Conservation (phyloP, 495 filamentous ascomycete genomes). For the Aspergillus cavernicola region DNA sequence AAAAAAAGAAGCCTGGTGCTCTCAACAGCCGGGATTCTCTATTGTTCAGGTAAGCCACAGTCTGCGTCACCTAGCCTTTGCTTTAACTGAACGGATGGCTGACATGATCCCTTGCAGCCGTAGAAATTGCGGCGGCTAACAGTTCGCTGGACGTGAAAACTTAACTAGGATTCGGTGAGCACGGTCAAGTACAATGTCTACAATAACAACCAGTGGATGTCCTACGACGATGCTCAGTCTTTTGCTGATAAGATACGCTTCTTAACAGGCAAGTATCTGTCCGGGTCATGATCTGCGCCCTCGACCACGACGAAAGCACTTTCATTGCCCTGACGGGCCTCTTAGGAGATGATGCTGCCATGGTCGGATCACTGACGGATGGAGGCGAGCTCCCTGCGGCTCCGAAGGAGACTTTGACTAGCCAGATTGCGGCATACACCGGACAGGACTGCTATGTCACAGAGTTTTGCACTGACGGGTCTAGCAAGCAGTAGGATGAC, state of each 20-base stretch:
- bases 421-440: slow-evolving; percentile 18
- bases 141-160: too few relatives aligned
- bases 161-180: too few relatives aligned
- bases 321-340: slow-evolving; percentile 3
- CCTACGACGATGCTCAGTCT: slow-evolving; percentile 39
- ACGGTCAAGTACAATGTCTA: slow-evolving; percentile 26
- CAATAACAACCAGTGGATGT: slow-evolving; percentile 36
- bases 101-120: too few relatives aligned
- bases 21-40: too few relatives aligned
- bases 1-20: too few relatives aligned
- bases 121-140: too few relatives aligned
- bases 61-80: too few relatives aligned
- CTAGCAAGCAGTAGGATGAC: slow-evolving; percentile 7
- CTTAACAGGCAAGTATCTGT: neutral
- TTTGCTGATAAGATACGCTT: slow-evolving; percentile 28
- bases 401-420: neutral
- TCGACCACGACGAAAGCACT: slow-evolving; percentile 2
- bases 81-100: too few relatives aligned
- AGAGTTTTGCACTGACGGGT: slow-evolving; percentile 20
- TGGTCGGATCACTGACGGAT: neutral
- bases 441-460: slow-evolving; percentile 30
- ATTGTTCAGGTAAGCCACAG: too few relatives aligned
- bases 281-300: slow-evolving; percentile 9
- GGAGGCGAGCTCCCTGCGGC: neutral
- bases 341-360: neutral